Percentiles rank a stretch among this genome's conserved stretches.
Evolutionary conservation across 2,329 filamentous ascomycete species (phyloP).

Genomic region (Cytospora mali): DNA sequence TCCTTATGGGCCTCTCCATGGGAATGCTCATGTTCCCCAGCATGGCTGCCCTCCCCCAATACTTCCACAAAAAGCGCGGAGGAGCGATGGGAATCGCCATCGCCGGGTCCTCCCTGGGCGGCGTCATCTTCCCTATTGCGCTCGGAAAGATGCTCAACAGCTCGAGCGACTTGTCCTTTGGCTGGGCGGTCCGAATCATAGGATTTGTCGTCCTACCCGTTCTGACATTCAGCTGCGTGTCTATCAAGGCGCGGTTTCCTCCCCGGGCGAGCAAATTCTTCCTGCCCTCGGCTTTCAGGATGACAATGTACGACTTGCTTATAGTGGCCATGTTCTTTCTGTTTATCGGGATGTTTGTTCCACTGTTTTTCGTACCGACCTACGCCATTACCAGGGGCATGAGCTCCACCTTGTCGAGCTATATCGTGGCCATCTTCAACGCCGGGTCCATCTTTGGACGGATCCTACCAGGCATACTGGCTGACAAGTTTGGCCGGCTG

Average conservation of each 20-base stretch:
- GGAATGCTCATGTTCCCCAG: conserved; percentile 45
- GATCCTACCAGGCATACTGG: conserved; percentile 72
- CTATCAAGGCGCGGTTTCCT: conserved; percentile 57
- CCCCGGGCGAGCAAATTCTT: conserved; percentile 35
- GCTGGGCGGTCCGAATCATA: conserved; percentile 51
- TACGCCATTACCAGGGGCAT: conserved; percentile 67
- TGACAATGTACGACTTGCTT: conserved; percentile 62
- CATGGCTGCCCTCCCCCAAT: conserved; percentile 39
- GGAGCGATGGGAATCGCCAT: conserved; percentile 79
- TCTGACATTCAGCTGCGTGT: conserved; percentile 44
- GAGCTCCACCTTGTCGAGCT: conserved; percentile 63
- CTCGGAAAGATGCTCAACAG: conserved; percentile 47
- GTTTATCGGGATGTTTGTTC: conserved; percentile 71
- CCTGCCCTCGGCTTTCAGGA: conserved; percentile 37
- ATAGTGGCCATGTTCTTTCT: conserved; percentile 61
- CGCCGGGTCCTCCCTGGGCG: conserved; percentile 72
- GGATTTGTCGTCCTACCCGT: conserved; percentile 52
- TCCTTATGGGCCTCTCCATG: conserved; percentile 48
- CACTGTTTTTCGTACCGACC: conserved; percentile 74
- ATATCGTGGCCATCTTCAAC: conserved; percentile 79
- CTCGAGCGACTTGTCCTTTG: conserved; percentile 45
- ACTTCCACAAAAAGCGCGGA: conserved; percentile 71
- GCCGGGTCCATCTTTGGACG: conserved; percentile 76
- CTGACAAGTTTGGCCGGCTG: conserved; percentile 77
- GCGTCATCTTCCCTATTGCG: conserved; percentile 62